phyloP scores from a whole-genome alignment of 73 alveolate species.

The Symbiodinium natans region DNA sequence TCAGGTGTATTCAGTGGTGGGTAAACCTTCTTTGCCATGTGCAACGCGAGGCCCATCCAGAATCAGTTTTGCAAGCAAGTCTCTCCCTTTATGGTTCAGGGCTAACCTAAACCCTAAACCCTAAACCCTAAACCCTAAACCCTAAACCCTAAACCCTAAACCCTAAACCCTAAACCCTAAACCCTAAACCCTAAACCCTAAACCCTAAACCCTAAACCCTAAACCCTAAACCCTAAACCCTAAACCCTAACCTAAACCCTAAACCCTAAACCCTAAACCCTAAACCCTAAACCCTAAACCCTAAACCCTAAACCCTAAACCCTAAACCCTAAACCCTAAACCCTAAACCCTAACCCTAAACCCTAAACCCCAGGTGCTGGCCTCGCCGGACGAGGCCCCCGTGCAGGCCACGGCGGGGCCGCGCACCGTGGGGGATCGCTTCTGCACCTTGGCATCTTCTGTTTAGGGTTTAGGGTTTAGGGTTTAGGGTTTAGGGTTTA shows the following conservation, averaged over 20 bases:
- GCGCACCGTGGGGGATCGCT: conserved; percentile 34
- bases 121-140: not conserved
- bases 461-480: too few species aligned
- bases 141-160: too few species aligned
- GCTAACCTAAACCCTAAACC: too few species aligned
- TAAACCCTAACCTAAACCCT: not conserved
- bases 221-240: not conserved
- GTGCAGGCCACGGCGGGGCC: not conserved
- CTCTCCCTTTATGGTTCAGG: too few species aligned
- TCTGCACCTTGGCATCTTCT: conserved; percentile 17
- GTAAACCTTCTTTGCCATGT: too few species aligned
- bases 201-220: not conserved
- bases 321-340: not conserved
- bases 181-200: not conserved
- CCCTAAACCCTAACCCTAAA: not conserved
- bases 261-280: not conserved
- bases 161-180: too few species aligned
- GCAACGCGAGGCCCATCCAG: too few species aligned
- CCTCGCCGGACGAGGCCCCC: conserved; percentile 64
- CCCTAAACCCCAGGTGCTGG: conserved; percentile 31
- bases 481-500: not conserved
- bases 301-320: not conserved
- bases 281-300: not conserved
- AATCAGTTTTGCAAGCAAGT: too few species aligned
- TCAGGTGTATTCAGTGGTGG: too few species aligned